Evolutionary conservation across 441 rosid species (phyloP).

Genomic region (Cnidoscolus chayamansa): DNA sequence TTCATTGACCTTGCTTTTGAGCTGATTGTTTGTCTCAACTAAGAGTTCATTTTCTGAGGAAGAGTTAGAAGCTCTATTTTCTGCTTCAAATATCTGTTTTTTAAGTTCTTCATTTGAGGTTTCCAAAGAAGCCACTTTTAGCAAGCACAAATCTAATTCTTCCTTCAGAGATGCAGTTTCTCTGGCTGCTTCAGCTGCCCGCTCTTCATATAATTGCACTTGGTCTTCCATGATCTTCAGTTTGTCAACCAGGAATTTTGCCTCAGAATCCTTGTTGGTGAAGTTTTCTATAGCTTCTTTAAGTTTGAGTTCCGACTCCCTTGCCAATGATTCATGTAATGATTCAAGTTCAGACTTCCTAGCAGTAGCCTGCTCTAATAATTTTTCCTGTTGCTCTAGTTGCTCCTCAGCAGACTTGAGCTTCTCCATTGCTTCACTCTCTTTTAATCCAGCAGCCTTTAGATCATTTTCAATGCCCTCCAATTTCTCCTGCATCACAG

Average conservation of each 20-base stretch:
- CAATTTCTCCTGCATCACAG: constrained; percentile 56
- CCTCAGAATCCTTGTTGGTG: constrained; percentile 56
- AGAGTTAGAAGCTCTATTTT: constrained; percentile 54
- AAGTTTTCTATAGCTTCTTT: constrained; percentile 54
- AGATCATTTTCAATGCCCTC: constrained; percentile 64
- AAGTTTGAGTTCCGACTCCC: constrained; percentile 58
- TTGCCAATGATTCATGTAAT: constrained; percentile 47
- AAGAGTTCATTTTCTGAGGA: constrained; percentile 63
- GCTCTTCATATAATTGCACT: constrained; percentile 53
- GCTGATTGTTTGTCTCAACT: constrained; percentile 74
- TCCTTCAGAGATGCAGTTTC: constrained; percentile 55
- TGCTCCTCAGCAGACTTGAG: constrained; percentile 72
- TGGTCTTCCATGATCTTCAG: constrained; percentile 56
- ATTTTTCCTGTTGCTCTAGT: constrained; percentile 50
- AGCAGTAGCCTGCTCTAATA: constrained; percentile 50
- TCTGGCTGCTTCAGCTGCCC: constrained; percentile 49
- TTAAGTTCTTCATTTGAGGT: constrained; percentile 55
- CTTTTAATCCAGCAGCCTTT: constrained; percentile 58
- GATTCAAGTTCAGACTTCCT: constrained; percentile 61
- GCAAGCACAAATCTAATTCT: constrained; percentile 56
- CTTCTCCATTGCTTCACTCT: constrained; percentile 60
- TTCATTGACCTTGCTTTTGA: constrained; percentile 62
- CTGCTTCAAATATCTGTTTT: constrained; percentile 51
- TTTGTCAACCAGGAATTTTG: constrained; percentile 55
- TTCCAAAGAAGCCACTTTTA: constrained; percentile 54